Evolutionary conservation across 495 filamentous ascomycete species (phyloP).

Genomic region (Penicillium pancosmium): DNA sequence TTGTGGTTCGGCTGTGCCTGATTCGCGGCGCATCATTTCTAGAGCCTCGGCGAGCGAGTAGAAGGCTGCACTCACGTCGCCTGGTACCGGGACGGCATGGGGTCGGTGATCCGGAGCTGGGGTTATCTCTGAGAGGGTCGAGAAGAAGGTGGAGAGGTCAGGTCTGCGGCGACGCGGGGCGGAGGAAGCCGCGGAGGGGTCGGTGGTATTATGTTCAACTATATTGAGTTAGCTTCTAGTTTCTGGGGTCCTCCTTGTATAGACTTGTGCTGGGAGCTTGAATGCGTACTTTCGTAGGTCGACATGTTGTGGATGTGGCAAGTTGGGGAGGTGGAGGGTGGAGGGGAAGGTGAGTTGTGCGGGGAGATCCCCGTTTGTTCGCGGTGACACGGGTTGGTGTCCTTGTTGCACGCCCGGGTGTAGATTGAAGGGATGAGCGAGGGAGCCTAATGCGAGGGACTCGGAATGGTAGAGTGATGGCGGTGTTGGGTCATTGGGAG

Average conservation of each 20-base stretch:
- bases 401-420: slow-evolving; percentile 5
- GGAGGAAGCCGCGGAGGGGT: slow-evolving; percentile 36
- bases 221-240: slow-evolving; percentile 10
- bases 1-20: slow-evolving; percentile 16
- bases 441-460: not conserved
- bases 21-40: slow-evolving; percentile 47
- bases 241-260: not conserved
- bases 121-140: slow-evolving; percentile 68
- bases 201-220: slow-evolving; percentile 82
- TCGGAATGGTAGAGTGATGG: not conserved
- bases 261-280: not conserved
- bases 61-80: slow-evolving; percentile 67
- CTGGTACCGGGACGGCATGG: slow-evolving; percentile 71
- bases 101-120: slow-evolving; percentile 48
- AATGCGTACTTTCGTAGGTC: slow-evolving; percentile 55
- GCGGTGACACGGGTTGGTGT: slow-evolving; percentile 20
- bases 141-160: slow-evolving; percentile 88
- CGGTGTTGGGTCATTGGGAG: not conserved
- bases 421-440: not conserved
- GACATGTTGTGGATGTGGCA: slow-evolving; percentile 44
- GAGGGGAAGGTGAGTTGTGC: slow-evolving; percentile 9
- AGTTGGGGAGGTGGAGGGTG: not conserved
- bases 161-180: slow-evolving; percentile 60
- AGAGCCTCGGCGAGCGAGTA: slow-evolving; percentile 63
- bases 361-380: slow-evolving; percentile 18